These are phyloP conservation scores for Recurvomyces mirabilis DNA, from an alignment of 495 filamentous ascomycete genomes.

Conservation along the genomic window DNA sequence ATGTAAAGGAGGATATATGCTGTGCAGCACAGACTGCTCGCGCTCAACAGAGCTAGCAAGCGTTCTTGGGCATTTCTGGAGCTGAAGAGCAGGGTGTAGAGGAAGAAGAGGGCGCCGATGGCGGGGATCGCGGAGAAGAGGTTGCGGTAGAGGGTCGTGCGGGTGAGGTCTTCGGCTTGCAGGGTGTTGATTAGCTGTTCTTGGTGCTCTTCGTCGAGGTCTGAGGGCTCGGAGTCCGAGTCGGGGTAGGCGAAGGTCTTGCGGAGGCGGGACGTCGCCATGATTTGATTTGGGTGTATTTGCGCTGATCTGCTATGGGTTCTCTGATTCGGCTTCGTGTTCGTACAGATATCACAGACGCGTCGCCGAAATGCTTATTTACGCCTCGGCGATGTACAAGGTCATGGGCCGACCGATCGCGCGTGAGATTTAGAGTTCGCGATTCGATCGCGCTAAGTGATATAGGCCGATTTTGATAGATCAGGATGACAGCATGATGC, in stretches of 20 bases:
- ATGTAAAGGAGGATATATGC: slow-evolving; percentile 39
- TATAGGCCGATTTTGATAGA: no score
- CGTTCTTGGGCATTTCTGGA: slow-evolving; percentile 21
- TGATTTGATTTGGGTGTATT: no score
- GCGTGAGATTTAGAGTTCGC: no score
- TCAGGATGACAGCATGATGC: no score
- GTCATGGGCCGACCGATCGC: no score
- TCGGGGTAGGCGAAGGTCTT: slow-evolving; percentile 29
- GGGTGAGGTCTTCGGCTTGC: slow-evolving; percentile 41
- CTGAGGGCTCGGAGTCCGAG: slow-evolving; percentile 19
- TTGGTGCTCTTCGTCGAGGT: slow-evolving; percentile 45
- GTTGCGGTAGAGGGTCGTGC: slow-evolving; percentile 49
- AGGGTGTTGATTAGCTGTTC: slow-evolving; percentile 54
- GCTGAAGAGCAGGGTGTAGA: slow-evolving; percentile 38
- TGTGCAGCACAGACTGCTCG: slow-evolving; percentile 50
- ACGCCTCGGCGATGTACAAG: no score
- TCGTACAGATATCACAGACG: no score
- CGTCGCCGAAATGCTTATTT: no score
- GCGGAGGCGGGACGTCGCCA: slow-evolving; percentile 27
- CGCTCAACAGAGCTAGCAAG: slow-evolving; percentile 40
- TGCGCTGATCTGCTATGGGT: no score
- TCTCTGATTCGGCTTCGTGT: no score
- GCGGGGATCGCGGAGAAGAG: slow-evolving; percentile 49
- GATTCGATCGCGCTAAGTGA: no score
- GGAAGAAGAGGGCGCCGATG: slow-evolving; percentile 40